Evolutionary conservation across 176 grass and related monocot genomes (phyloP).

Genomic region (Stipa capillata): DNA sequence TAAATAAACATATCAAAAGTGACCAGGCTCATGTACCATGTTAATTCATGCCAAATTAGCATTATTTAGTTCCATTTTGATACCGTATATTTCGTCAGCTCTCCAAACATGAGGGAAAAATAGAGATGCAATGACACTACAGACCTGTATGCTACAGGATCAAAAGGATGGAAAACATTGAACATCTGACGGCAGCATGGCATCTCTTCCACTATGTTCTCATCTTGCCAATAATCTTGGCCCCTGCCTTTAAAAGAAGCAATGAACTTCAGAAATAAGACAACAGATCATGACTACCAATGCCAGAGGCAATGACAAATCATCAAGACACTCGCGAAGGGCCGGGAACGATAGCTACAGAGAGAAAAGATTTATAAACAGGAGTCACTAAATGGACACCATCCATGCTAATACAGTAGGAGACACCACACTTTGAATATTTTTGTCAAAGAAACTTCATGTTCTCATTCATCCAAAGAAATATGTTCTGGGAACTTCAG

Average conservation of each 20-base stretch:
- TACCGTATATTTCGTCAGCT: constrained; percentile 6
- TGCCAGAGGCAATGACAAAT: not conserved
- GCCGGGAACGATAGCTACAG: not conserved
- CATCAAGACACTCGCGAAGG: not conserved
- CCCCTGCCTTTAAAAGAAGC: constrained; percentile 64
- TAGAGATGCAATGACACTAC: not conserved
- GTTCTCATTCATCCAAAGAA: not conserved
- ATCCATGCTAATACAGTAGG: constrained; percentile 3
- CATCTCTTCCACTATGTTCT: constrained; percentile 86
- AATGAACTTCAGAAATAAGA: constrained; percentile 25
- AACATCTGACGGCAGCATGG: constrained; percentile 91
- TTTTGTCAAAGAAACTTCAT: not conserved
- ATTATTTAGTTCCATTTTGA: not conserved
- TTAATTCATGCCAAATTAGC: not conserved
- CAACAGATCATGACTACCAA: constrained; percentile 8
- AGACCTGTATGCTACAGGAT: constrained; percentile 96
- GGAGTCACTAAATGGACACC: not conserved
- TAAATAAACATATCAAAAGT: constrained; percentile 6
- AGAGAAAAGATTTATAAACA: constrained; percentile 14
- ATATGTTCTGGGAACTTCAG: not conserved
- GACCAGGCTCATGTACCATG: not conserved
- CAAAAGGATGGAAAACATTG: constrained; percentile 93
- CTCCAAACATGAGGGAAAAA: not conserved
- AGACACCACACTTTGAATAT: not conserved
- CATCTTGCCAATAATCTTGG: constrained; percentile 84